Evolutionary conservation across 2,329 filamentous ascomycete genomes (phyloP).

Genomic region (Ophiostoma montium): DNA sequence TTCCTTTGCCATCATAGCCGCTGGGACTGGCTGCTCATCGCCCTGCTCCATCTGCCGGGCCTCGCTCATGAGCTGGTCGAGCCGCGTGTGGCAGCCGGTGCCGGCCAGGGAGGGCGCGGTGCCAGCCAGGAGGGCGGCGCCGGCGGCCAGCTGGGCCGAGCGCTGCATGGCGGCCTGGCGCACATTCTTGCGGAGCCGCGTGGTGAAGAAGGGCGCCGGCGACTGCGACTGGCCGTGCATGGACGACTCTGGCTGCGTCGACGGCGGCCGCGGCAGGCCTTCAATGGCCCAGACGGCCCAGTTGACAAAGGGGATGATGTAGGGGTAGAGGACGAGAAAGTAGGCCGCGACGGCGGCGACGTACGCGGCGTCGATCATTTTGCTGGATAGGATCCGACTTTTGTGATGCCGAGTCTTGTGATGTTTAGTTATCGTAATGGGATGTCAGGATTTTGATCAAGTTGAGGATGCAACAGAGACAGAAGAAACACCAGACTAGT

Average conservation of each 20-base stretch:
- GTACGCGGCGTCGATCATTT: not conserved
- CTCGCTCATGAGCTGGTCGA: not conserved
- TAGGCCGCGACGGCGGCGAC: not conserved
- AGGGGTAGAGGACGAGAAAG: not conserved
- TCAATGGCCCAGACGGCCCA: slow-evolving; percentile 1
- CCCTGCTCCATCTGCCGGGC: not conserved
- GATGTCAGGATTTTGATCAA: no score
- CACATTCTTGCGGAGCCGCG: not conserved
- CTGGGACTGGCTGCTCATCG: no score
- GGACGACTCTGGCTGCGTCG: no score
- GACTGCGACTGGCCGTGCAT: not conserved
- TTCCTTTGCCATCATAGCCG: no score
- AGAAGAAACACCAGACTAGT: no score
- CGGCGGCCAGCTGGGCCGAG: not conserved
- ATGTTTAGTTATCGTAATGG: no score
- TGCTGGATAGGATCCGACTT: no score
- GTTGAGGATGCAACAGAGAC: no score
- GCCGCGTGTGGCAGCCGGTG: not conserved
- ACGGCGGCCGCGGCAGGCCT: not conserved
- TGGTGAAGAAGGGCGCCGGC: not conserved
- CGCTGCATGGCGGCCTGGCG: not conserved
- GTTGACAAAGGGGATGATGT: not conserved
- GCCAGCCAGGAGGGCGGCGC: not conserved
- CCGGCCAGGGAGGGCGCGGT: no score
- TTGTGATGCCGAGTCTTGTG: no score